Percentiles rank a stretch among this genome's conserved stretches.
Evolutionary conservation across 1,284 basidiomycete genomes (phyloP).

Genomic region (Pterulicium gracile): DNA sequence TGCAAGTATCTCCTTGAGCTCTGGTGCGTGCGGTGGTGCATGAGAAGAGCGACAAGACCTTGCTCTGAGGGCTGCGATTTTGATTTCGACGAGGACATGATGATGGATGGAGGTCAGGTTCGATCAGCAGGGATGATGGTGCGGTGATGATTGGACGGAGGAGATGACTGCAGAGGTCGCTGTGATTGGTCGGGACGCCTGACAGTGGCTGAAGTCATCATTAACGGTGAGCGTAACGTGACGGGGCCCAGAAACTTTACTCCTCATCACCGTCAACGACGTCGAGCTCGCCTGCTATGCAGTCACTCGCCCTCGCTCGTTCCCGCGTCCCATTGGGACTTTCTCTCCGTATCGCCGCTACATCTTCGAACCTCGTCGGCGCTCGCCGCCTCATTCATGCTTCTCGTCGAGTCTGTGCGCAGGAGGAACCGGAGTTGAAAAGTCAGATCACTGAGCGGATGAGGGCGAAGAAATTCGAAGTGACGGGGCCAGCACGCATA

Average conservation of each 20-base stretch:
- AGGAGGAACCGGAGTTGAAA: constrained; percentile 20
- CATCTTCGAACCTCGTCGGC: not conserved
- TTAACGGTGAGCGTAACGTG: not conserved
- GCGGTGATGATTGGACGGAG: constrained; percentile 27
- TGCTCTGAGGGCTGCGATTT: constrained; percentile 42
- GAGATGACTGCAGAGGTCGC: constrained; percentile 11
- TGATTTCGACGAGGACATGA: constrained; percentile 27
- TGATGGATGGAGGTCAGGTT: constrained; percentile 10
- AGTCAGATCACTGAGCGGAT: constrained; percentile 21
- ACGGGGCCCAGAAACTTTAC: too few species aligned
- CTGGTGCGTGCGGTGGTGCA: constrained; percentile 10
- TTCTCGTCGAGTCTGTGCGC: not conserved
- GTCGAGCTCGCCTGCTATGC: not conserved
- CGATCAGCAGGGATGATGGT: constrained; percentile 24
- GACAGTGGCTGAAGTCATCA: not conserved
- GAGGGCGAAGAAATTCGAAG: constrained; percentile 7
- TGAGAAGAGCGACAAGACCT: constrained; percentile 37
- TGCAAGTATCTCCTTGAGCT: constrained; percentile 37
- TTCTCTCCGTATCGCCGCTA: not conserved
- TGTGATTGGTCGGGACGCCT: constrained; percentile 3
- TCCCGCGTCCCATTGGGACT: not conserved
- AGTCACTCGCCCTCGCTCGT: not conserved
- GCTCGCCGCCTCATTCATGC: not conserved
- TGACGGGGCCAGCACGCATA: constrained; percentile 11
- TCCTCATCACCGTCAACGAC: constrained; percentile 1